Base-by-base conservation (phyloP, 2,329 filamentous ascomycete species). In the Xylariaceae sp. region DNA sequence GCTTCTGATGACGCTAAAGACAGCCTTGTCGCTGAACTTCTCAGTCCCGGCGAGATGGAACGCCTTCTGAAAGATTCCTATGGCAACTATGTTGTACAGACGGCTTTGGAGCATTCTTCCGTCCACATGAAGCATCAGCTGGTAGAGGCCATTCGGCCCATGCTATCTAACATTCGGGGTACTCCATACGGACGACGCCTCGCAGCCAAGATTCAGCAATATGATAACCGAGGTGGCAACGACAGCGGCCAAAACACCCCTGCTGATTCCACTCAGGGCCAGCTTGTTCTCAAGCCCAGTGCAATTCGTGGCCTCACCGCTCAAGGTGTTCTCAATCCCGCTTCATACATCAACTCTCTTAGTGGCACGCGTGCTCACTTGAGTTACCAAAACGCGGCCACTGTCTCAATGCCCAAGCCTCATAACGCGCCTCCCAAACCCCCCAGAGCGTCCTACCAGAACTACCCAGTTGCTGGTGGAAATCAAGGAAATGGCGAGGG, bases 41-140 rank as follows among this genome's bases (percentile, higher is more conserved):
- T 86, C 54, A 68, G 74, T 6, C 81, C 86, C 2, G 79, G 80
- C 55, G 90, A 96, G 73, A 86, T 97, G 59, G 91, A 96, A 66
- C 86, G 86, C 61, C 85, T 96, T 62, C 81, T 99, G 56, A 88
- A 90, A 42, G 94, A 99, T 72, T 90, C 87, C 0, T 99, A 89
- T 68, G 94, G 90, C 70, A 99, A 99, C 74, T 99, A 99, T 67
- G 94, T 99, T 61, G 89, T 99, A 40, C 94, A 99, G 77, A 99
- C 94, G 40, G 91, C 94, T 31, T 81, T 96, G 62, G 91, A 96
- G 65, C 91, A 89, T 67, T 83, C 88, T 9, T 89, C 91, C 52
- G 78, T 81, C 5, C 78, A 84, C 32, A 86, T 84, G 69, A 91
- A 92, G 73, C 75, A 79, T 55, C 83, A 83, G 46, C 79, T 99